These are phyloP conservation scores for Erythrobasidium hasegawianum DNA, from an alignment of 1,284 basidiomycete genomes.

Conservation along the genomic window DNA sequence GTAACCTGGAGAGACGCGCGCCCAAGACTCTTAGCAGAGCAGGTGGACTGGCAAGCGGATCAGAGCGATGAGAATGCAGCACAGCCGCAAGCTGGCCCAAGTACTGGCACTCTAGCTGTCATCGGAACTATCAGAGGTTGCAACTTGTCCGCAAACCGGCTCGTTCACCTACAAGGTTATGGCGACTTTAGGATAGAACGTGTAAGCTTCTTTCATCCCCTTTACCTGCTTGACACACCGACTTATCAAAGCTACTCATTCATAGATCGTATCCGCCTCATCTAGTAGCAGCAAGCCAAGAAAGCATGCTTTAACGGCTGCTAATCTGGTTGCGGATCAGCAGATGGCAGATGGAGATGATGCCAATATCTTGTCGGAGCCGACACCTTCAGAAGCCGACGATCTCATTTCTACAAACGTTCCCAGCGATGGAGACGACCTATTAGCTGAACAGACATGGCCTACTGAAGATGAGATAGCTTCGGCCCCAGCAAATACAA, in stretches of 20 bases:
- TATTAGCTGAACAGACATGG: conserved; percentile 97
- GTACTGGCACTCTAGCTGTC: conserved; percentile 59
- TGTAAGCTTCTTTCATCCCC: conserved; percentile 51
- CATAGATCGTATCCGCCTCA: conserved; percentile 39
- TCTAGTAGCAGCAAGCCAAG: conserved; percentile 46
- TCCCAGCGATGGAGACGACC: conserved; percentile 65
- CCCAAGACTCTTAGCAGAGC: conserved; percentile 73
- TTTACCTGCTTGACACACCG: neutral
- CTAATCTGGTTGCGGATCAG: too few species aligned
- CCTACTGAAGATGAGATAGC: conserved; percentile 95
- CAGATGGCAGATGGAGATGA: conserved; percentile 52
- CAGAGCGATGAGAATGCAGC: conserved; percentile 41
- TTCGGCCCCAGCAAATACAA: conserved; percentile 48
- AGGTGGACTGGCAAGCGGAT: conserved; percentile 44
- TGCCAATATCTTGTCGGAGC: conserved; percentile 44
- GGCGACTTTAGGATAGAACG: conserved; percentile 84
- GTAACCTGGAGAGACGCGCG: conserved; percentile 70
- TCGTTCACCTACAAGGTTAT: conserved; percentile 81
- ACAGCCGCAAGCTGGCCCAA: conserved; percentile 7
- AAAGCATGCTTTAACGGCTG: conserved; percentile 39
- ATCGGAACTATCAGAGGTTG: conserved; percentile 80
- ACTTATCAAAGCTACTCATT: conserved; percentile 14
- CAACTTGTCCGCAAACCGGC: conserved; percentile 72
- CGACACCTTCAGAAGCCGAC: conserved; percentile 62
- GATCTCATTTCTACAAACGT: conserved; percentile 78